A percentile compares a stretch with the other conserved stretches of the same genome.
Evolutionary conservation across 352 stramenopile species (phyloP).

Genomic region (Phytophthora colocasiae): DNA sequence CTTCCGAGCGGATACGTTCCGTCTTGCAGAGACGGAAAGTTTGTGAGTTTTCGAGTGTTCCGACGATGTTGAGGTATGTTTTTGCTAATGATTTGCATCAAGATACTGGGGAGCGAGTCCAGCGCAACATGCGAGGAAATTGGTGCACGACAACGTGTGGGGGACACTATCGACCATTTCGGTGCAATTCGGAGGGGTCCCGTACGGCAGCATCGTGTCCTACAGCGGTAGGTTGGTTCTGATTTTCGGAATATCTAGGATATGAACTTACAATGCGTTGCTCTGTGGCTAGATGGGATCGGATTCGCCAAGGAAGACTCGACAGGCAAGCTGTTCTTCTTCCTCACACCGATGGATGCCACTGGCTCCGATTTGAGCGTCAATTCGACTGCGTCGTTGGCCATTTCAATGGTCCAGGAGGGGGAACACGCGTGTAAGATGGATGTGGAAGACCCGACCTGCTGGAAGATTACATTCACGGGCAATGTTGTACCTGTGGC

Average conservation of each 20-base stretch:
- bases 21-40: constrained; percentile 19
- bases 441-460: constrained; percentile 77
- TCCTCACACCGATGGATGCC: constrained; percentile 64
- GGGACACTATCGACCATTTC: constrained; percentile 71
- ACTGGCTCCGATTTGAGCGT: constrained; percentile 55
- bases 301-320: constrained; percentile 53
- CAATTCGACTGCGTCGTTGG: constrained; percentile 62
- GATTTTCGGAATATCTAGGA: no score
- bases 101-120: constrained; percentile 30
- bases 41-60: constrained; percentile 14
- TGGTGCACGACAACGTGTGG: constrained; percentile 77
- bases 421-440: constrained; percentile 63
- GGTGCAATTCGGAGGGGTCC: constrained; percentile 57
- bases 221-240: constrained; percentile 61
- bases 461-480: constrained; percentile 69
- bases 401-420: constrained; percentile 68
- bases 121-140: constrained; percentile 58
- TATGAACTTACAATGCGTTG: background rate
- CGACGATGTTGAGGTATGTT: background rate
- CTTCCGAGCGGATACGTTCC: constrained; percentile 29
- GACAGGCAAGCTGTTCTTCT: constrained; percentile 77
- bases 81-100: background rate
- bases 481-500: constrained; percentile 61
- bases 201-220: constrained; percentile 65
- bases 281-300: constrained; percentile 53